Percentiles rank a stretch among this genome's conserved stretches.
These are phyloP conservation scores for Tetrapisispora phaffii DNA, from an alignment of 805 yeast species.

Conservation along the genomic window DNA sequence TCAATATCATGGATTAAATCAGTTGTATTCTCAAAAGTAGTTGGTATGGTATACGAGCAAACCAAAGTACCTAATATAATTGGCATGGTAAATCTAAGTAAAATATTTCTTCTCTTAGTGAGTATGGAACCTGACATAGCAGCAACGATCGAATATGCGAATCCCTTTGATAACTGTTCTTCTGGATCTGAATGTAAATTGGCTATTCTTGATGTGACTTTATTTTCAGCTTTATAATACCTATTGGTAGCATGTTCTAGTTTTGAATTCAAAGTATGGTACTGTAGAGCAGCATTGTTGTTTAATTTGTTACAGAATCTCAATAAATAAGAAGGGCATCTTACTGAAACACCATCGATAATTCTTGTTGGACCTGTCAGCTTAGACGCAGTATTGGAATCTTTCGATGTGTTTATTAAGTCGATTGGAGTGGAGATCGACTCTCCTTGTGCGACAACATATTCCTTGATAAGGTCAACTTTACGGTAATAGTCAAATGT, in stretches of 20 bases:
- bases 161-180: conserved; percentile 50
- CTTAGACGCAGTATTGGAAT: neutral
- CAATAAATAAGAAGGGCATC: conserved; percentile 17
- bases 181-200: conserved; percentile 41
- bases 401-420: conserved; percentile 4
- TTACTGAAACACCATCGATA: conserved; percentile 23
- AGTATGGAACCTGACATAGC: conserved; percentile 50
- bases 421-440: conserved; percentile 11
- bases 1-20: conserved; percentile 42
- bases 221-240: conserved; percentile 41
- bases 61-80: conserved; percentile 41
- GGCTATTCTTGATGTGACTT: conserved; percentile 42
- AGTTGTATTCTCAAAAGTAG: conserved; percentile 42
- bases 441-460: conserved; percentile 17
- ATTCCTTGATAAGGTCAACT: conserved; percentile 18
- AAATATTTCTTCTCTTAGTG: conserved; percentile 43
- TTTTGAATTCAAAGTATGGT: conserved; percentile 20
- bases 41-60: conserved; percentile 48
- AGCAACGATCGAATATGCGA: conserved; percentile 46
- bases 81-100: conserved; percentile 42
- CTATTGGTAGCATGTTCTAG: conserved; percentile 36
- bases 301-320: conserved; percentile 12
- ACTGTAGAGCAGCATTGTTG: conserved; percentile 5
- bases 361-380: conserved; percentile 17
- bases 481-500: conserved; percentile 18